Evolutionary conservation across 2,329 filamentous ascomycete genomes (phyloP).

Genomic region (Sodiomyces alkalinus): DNA sequence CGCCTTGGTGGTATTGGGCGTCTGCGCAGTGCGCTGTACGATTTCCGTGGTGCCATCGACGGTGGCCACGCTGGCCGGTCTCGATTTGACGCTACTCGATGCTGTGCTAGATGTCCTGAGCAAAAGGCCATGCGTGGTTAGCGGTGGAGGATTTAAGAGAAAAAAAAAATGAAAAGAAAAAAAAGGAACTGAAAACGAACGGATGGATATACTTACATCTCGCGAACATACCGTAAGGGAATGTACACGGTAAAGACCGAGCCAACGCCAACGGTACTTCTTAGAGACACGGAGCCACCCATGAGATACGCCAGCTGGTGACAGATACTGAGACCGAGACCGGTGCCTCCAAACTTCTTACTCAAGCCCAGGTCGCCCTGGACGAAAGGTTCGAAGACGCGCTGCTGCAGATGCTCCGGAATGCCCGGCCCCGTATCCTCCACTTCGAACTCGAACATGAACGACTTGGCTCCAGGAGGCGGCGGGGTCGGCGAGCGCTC

Average conservation of each 20-base stretch:
- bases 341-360: slow-evolving; percentile 82
- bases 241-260: slow-evolving; percentile 74
- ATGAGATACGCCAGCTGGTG: slow-evolving; percentile 73
- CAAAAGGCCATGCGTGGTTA: slow-evolving; percentile 5
- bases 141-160: neutral
- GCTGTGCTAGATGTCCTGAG: slow-evolving; percentile 35
- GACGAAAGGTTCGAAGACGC: slow-evolving; percentile 87
- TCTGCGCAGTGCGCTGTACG: slow-evolving; percentile 7
- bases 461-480: slow-evolving; percentile 45
- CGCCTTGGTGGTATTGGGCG: slow-evolving; percentile 5
- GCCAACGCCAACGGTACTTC: slow-evolving; percentile 57
- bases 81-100: slow-evolving; percentile 36
- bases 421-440: slow-evolving; percentile 82
- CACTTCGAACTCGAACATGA: slow-evolving; percentile 76
- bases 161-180: neutral
- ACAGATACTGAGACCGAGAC: slow-evolving; percentile 77
- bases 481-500: slow-evolving; percentile 46
- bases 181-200: slow-evolving; percentile 1
- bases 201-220: slow-evolving; percentile 31
- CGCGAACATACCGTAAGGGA: slow-evolving; percentile 61
- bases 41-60: slow-evolving; percentile 18
- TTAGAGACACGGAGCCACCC: slow-evolving; percentile 60
- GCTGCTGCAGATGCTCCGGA: slow-evolving; percentile 57
- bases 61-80: slow-evolving; percentile 30
- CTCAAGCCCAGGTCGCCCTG: slow-evolving; percentile 82